Percentiles rank a stretch among this genome's conserved stretches.
These are phyloP conservation scores for Boletus bicolor DNA, from an alignment of 768 basidiomycete genomes.

Conservation along the genomic window DNA sequence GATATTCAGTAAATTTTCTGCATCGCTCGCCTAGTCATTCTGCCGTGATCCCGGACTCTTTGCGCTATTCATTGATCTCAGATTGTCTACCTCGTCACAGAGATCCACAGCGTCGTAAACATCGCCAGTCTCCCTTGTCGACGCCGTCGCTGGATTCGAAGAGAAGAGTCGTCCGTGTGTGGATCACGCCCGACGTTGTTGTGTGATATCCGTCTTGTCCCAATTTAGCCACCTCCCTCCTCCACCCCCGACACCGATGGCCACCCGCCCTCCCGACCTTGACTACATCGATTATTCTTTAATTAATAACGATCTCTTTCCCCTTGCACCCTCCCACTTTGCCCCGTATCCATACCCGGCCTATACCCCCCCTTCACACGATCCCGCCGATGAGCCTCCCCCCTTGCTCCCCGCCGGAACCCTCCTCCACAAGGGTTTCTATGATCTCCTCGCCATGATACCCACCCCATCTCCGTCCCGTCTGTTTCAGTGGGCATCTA, in stretches of 20 bases:
- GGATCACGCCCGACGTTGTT: not conserved
- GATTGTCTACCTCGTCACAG: not conserved
- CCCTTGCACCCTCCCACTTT: not conserved
- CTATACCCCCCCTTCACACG: not conserved
- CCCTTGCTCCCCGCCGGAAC: slow-evolving; percentile 63
- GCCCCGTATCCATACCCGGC: slow-evolving; percentile 1
- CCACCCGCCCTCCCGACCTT: not conserved
- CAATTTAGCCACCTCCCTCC: slow-evolving; percentile 1
- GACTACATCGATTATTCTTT: not conserved
- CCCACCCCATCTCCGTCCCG: slow-evolving; percentile 67
- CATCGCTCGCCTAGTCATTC: too few species aligned
- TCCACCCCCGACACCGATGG: slow-evolving; percentile 4
- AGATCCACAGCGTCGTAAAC: not conserved
- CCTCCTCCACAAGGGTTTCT: slow-evolving; percentile 86
- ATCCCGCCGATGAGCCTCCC: slow-evolving; percentile 30
- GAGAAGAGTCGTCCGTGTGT: too few species aligned
- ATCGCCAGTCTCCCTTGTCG: too few species aligned
- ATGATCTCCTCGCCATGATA: slow-evolving; percentile 78
- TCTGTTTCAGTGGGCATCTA: slow-evolving; percentile 51
- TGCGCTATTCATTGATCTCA: not conserved
- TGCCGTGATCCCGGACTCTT: not conserved
- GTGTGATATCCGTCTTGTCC: not conserved
- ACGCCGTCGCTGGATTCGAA: too few species aligned
- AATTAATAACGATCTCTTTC: not conserved
- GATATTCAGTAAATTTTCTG: too few species aligned